Evolutionary conservation across 768 basidiomycete species (phyloP).

Genomic region (Tricholoma sp.): DNA sequence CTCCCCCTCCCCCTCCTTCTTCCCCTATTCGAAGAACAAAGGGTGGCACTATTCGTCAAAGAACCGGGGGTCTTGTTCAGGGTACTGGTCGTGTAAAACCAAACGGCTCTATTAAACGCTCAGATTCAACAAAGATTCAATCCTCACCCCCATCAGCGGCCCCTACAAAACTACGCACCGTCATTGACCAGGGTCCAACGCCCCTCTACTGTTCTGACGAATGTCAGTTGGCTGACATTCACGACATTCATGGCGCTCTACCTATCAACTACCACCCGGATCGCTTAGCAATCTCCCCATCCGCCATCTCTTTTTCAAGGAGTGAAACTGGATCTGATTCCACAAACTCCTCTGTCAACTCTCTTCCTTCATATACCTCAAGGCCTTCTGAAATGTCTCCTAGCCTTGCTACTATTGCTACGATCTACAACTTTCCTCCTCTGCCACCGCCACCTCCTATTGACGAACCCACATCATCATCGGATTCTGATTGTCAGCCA

Average conservation of each 20-base stretch:
- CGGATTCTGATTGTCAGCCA: slow-evolving; percentile 18
- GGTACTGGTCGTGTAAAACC: slow-evolving; percentile 61
- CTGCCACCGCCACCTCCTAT: slow-evolving; percentile 50
- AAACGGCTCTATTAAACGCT: slow-evolving; percentile 47
- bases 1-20: slow-evolving; percentile 13
- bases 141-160: slow-evolving; percentile 18
- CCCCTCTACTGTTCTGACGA: slow-evolving; percentile 83
- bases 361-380: slow-evolving; percentile 19
- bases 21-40: slow-evolving; percentile 21
- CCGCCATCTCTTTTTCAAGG: slow-evolving; percentile 20
- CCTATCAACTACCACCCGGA: slow-evolving; percentile 46
- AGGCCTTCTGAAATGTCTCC: slow-evolving; percentile 18
- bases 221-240: slow-evolving; percentile 59
- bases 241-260: slow-evolving; percentile 32
- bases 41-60: slow-evolving; percentile 30
- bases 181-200: slow-evolving; percentile 77
- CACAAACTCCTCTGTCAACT: slow-evolving; percentile 34
- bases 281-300: slow-evolving; percentile 33
- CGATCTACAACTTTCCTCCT: slow-evolving; percentile 43
- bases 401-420: slow-evolving; percentile 28
- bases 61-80: slow-evolving; percentile 50
- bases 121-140: slow-evolving; percentile 13
- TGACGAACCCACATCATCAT: slow-evolving; percentile 21
- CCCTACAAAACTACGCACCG: slow-evolving; percentile 48
- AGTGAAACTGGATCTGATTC: slow-evolving; percentile 38